Conservation (phyloP, 2,329 filamentous ascomycete species). For the Ascocoryne sarcoides region DNA sequence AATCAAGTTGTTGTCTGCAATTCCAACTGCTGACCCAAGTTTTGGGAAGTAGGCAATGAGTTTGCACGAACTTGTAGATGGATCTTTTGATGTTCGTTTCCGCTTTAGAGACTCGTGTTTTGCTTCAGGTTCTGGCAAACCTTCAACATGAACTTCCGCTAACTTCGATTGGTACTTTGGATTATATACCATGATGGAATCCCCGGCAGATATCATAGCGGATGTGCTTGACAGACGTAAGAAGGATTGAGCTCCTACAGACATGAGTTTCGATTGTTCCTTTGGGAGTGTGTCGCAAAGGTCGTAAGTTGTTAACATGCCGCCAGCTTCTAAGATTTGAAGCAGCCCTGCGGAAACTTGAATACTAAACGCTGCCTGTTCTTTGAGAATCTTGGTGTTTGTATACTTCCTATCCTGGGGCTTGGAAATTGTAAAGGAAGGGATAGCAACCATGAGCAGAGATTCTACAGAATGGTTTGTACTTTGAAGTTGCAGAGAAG, state of each 20-base stretch:
- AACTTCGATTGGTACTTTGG: conserved; percentile 52
- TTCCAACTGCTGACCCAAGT: conserved; percentile 55
- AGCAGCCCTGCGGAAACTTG: conserved; percentile 56
- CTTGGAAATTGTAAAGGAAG: conserved; percentile 1
- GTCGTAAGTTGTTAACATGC: conserved; percentile 52
- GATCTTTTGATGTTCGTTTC: conserved; percentile 14
- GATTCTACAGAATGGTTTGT: conserved; percentile 24
- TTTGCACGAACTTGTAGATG: conserved; percentile 28
- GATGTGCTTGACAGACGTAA: conserved; percentile 58
- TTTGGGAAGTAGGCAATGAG: conserved; percentile 57
- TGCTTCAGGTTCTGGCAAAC: conserved; percentile 3
- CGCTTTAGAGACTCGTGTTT: conserved; percentile 24
- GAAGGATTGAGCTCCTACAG: conserved; percentile 50
- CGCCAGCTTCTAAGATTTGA: conserved; percentile 47
- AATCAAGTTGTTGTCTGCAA: conserved; percentile 55
- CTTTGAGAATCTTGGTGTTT: too few relatives aligned
- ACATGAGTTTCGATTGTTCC: conserved; percentile 44
- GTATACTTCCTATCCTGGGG: not conserved
- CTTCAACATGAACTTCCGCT: conserved; percentile 31
- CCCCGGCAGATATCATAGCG: conserved; percentile 50
- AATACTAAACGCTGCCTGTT: conserved; percentile 41
- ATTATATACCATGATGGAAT: conserved; percentile 56
- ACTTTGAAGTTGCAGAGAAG: conserved; percentile 6
- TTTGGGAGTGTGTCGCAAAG: conserved; percentile 54
- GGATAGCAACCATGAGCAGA: conserved; percentile 21